Percentiles rank a stretch among this genome's conserved stretches.
phyloP scores from a whole-genome alignment of 2,329 filamentous ascomycete species.

The Botrytis elliptica region DNA sequence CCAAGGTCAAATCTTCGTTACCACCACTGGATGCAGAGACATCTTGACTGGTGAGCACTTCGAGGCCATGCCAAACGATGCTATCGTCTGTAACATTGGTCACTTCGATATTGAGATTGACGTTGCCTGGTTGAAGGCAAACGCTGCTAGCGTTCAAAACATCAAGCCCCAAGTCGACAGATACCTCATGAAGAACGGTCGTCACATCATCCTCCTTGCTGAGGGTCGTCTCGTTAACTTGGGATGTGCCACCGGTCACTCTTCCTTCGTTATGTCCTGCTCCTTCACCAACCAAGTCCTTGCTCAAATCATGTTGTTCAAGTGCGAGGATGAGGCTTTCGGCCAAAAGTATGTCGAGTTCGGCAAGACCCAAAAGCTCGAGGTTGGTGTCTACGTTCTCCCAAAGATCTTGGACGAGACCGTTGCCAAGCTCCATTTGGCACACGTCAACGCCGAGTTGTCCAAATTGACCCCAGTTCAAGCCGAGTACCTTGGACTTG shows the following conservation, averaged over 20 bases:
- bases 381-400: conserved; percentile 89
- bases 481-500: conserved; percentile 91
- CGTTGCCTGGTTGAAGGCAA: conserved; percentile 98
- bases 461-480: conserved; percentile 81
- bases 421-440: conserved; percentile 90
- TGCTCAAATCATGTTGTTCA: conserved; percentile 97
- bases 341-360: conserved; percentile 95
- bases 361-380: conserved; percentile 86
- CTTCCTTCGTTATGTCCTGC: conserved; percentile 99
- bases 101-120: conserved; percentile 99
- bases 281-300: conserved; percentile 99
- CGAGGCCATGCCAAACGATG: conserved; percentile 92
- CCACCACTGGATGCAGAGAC: conserved; percentile 98
- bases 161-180: conserved; percentile 99
- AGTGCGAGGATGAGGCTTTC: conserved; percentile 83
- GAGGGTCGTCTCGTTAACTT: conserved; percentile 99
- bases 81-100: conserved; percentile 99
- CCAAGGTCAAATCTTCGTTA: conserved; percentile 95
- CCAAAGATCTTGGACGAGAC: conserved; percentile 99
- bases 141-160: conserved; percentile 89
- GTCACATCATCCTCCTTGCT: conserved; percentile 96
- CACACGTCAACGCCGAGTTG: conserved; percentile 92
- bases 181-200: conserved; percentile 89
- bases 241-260: conserved; percentile 98
- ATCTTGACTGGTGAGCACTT: conserved; percentile 93